phyloP scores from a whole-genome alignment of 202 grass and related monocot species.

The Carex sylvatica region DNA sequence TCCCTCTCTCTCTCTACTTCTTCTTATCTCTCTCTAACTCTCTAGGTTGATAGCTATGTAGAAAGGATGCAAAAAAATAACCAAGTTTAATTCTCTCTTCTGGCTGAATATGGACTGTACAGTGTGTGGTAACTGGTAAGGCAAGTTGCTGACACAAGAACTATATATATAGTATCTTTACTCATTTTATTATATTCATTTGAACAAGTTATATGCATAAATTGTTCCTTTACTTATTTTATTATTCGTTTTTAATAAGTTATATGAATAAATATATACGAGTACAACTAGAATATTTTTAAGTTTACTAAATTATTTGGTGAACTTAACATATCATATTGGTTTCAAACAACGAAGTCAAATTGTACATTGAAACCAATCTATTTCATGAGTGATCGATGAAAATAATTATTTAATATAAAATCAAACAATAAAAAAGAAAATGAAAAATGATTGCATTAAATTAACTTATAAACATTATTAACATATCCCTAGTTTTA shows the following conservation, averaged over 20 bases:
- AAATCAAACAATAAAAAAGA: no score
- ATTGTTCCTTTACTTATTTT: not conserved
- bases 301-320: no score
- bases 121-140: not conserved
- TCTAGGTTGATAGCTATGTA: constrained; percentile 3
- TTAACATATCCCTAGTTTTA: no score
- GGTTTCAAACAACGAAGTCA: no score
- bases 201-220: not conserved
- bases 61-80: not conserved
- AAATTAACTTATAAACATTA: no score
- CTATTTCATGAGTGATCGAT: no score
- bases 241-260: not conserved
- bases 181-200: not conserved
- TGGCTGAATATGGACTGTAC: not conserved
- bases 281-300: no score
- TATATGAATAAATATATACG: not conserved
- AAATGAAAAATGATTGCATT: no score
- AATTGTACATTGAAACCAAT: no score
- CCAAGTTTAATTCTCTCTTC: not conserved
- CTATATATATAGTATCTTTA: not conserved
- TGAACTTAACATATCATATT: no score
- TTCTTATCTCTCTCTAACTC: not conserved
- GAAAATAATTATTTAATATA: no score
- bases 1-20: not conserved
- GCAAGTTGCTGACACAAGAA: not conserved